These are phyloP conservation scores for Nannochloropsis salina DNA, from an alignment of 108 stramenopile species.

Conservation along the genomic window DNA sequence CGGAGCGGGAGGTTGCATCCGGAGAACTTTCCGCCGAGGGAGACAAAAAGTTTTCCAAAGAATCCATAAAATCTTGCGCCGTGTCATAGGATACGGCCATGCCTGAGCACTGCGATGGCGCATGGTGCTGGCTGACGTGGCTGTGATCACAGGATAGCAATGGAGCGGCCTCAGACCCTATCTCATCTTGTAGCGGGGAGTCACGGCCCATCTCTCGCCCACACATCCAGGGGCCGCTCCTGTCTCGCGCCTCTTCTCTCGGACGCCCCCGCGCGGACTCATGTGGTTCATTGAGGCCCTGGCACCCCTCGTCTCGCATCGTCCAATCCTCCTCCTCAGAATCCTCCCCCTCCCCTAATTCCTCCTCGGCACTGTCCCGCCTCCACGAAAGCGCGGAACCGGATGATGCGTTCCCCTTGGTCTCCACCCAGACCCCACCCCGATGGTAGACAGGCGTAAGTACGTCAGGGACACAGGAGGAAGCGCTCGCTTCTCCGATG, in stretches of 20 bases:
- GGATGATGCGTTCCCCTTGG: not conserved
- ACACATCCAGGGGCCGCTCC: no score
- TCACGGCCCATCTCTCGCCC: no score
- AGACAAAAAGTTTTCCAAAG: not conserved
- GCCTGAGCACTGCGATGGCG: not conserved
- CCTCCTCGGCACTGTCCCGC: not conserved
- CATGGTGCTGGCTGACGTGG: not conserved
- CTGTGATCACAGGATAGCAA: not conserved
- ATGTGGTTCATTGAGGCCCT: no score
- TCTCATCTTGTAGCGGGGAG: not conserved
- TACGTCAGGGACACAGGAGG: not conserved
- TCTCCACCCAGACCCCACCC: not conserved
- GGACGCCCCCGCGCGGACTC: no score
- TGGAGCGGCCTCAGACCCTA: not conserved
- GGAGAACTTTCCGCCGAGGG: not conserved
- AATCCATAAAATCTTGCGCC: not conserved
- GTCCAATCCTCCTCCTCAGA: not conserved
- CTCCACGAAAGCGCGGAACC: not conserved
- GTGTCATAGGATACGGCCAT: conserved; percentile 10
- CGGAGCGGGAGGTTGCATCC: not conserved
- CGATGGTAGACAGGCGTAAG: not conserved
- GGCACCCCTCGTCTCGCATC: not conserved
- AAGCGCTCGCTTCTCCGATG: not conserved
- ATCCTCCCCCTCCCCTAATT: not conserved
- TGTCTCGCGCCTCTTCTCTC: no score